These are phyloP conservation scores for Pleurotus platypus DNA, from an alignment of 768 basidiomycete species.

Conservation along the genomic window DNA sequence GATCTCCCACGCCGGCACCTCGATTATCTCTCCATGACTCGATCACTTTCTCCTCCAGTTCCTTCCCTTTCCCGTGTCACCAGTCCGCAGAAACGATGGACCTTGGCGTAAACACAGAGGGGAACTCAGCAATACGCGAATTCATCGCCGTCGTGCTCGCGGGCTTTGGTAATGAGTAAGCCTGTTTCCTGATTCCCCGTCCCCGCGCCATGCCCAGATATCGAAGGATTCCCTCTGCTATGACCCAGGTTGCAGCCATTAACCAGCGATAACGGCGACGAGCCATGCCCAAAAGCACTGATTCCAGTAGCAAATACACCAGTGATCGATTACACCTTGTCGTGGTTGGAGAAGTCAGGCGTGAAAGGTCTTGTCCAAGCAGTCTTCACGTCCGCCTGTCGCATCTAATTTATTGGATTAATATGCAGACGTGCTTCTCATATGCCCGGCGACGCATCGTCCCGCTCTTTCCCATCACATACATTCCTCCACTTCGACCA, in stretches of 20 bases:
- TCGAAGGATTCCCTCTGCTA: slow-evolving; percentile 14
- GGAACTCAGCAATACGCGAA: slow-evolving; percentile 59
- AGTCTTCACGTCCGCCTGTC: slow-evolving; percentile 3
- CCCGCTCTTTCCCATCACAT: slow-evolving; percentile 80
- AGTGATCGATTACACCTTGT: slow-evolving; percentile 77
- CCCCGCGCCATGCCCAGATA: not conserved
- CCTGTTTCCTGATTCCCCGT: slow-evolving; percentile 1
- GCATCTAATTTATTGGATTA: slow-evolving; percentile 9
- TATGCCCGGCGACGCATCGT: slow-evolving; percentile 79
- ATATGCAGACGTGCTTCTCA: slow-evolving; percentile 72
- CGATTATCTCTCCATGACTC: not conserved
- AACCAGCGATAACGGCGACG: slow-evolving; percentile 75
- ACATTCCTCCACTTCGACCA: slow-evolving; percentile 69
- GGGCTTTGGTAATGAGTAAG: slow-evolving; percentile 90
- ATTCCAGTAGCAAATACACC: slow-evolving; percentile 87
- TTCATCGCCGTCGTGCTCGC: slow-evolving; percentile 87
- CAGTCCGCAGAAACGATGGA: slow-evolving; percentile 46
- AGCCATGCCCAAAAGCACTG: slow-evolving; percentile 82
- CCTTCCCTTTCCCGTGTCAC: not conserved
- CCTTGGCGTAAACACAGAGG: slow-evolving; percentile 48
- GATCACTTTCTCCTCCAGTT: slow-evolving; percentile 5
- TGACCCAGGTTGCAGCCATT: slow-evolving; percentile 62
- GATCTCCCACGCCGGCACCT: slow-evolving; percentile 3
- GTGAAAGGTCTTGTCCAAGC: slow-evolving; percentile 59
- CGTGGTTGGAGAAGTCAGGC: slow-evolving; percentile 86